phyloP scores from a whole-genome alignment of 352 stramenopile genomes.

The Globisporangium abappressorium region DNA sequence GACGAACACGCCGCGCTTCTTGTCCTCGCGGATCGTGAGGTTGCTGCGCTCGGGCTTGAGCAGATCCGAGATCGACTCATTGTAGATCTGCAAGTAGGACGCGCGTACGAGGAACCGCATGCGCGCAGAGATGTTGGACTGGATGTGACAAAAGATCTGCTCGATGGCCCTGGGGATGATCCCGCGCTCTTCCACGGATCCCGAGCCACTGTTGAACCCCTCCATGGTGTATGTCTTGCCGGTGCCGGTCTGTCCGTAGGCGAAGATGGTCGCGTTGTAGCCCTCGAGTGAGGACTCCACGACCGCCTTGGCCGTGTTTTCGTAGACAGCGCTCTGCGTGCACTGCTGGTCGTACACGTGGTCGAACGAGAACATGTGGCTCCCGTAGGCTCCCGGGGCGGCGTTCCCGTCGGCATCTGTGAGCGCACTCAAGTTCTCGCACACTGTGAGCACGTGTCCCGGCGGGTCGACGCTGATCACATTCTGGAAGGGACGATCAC shows the following conservation, averaged over 20 bases:
- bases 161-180: slow-evolving; percentile 98
- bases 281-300: slow-evolving; percentile 92
- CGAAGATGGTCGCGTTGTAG: slow-evolving; percentile 92
- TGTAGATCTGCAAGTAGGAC: slow-evolving; percentile 95
- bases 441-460: slow-evolving; percentile 87
- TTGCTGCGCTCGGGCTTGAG: slow-evolving; percentile 92
- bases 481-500: slow-evolving; percentile 89
- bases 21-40: slow-evolving; percentile 92
- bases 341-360: slow-evolving; percentile 92
- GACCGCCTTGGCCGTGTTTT: slow-evolving; percentile 90
- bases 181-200: slow-evolving; percentile 88
- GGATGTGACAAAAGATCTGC: slow-evolving; percentile 93
- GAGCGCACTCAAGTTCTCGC: slow-evolving; percentile 73
- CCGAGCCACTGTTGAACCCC: slow-evolving; percentile 87
- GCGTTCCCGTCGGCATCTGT: slow-evolving; percentile 27
- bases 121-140: slow-evolving; percentile 76
- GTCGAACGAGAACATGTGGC: slow-evolving; percentile 93
- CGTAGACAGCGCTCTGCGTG: slow-evolving; percentile 90
- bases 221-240: slow-evolving; percentile 98
- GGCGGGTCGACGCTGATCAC: slow-evolving; percentile 84
- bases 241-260: slow-evolving; percentile 88
- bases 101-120: slow-evolving; percentile 91
- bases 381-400: slow-evolving; percentile 65
- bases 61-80: slow-evolving; percentile 93
- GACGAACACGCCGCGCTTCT: slow-evolving; percentile 92